Conservation (phyloP, 2,329 filamentous ascomycete species). For the Fusarium euwallaceae region DNA sequence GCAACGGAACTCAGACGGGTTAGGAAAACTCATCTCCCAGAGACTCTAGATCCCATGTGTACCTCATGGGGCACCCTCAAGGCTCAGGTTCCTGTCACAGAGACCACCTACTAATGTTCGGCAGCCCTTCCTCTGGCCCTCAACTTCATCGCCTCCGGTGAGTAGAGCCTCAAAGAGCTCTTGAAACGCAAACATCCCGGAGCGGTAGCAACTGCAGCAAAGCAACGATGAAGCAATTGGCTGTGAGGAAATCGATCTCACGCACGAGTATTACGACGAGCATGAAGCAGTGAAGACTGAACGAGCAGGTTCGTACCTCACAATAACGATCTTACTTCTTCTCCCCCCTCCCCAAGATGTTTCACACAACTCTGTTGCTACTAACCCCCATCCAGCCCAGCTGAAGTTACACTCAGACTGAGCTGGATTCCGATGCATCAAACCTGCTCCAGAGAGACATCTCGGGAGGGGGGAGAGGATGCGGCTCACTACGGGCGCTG, state of each 20-base stretch:
- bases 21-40: constrained; percentile 52
- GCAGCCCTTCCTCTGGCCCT: constrained; percentile 83
- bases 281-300: constrained; percentile 34
- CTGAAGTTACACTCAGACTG: background rate
- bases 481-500: constrained; percentile 90
- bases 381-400: constrained; percentile 37
- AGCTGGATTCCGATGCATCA: constrained; percentile 13
- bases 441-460: constrained; percentile 45
- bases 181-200: constrained; percentile 53
- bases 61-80: constrained; percentile 1
- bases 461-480: constrained; percentile 55
- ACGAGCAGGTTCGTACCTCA: constrained; percentile 60
- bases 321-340: constrained; percentile 54
- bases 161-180: constrained; percentile 66
- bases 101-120: constrained; percentile 48
- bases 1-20: constrained; percentile 89
- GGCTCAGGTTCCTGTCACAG: background rate
- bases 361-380: constrained; percentile 43
- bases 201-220: constrained; percentile 69
- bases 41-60: constrained; percentile 2
- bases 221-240: constrained; percentile 17
- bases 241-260: constrained; percentile 13
- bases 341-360: constrained; percentile 46
- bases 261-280: constrained; percentile 31
- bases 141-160: constrained; percentile 93